A percentile compares a stretch with the other conserved stretches of the same genome.
These are phyloP conservation scores for Vaccinium vitisidaea DNA, from an alignment of 148 eudicot genomes.

Conservation along the genomic window DNA sequence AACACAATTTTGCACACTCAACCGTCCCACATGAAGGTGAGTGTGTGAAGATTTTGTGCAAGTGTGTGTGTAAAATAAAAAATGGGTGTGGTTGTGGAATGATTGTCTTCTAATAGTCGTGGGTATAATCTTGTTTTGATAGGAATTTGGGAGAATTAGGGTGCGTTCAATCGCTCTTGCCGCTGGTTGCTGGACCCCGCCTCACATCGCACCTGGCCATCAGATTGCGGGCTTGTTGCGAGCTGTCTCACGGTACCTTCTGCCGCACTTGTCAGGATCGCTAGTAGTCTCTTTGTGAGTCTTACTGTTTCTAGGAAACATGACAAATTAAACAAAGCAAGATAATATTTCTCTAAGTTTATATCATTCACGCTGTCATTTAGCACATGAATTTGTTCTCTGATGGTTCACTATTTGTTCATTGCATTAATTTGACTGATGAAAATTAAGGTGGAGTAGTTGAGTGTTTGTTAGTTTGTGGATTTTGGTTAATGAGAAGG, in stretches of 20 bases:
- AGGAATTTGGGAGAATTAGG: slow-evolving; percentile 80
- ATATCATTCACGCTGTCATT: neutral
- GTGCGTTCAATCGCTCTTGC: slow-evolving; percentile 65
- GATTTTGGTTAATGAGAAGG: slow-evolving; percentile 38
- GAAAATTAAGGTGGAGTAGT: slow-evolving; percentile 9
- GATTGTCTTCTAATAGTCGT: neutral
- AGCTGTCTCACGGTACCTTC: slow-evolving; percentile 94
- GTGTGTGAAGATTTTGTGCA: no score
- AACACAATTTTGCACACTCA: no score
- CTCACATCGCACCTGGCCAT: slow-evolving; percentile 52
- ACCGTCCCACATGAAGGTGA: no score
- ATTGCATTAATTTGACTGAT: slow-evolving; percentile 18
- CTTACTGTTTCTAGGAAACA: slow-evolving; percentile 43
- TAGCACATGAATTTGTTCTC: neutral
- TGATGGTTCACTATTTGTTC: neutral
- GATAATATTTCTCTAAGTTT: neutral
- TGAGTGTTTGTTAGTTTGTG: slow-evolving; percentile 19
- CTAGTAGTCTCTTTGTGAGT: slow-evolving; percentile 85
- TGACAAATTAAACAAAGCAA: slow-evolving; percentile 15
- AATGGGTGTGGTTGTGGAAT: neutral
- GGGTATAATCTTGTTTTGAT: slow-evolving; percentile 8
- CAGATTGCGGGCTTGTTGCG: slow-evolving; percentile 64
- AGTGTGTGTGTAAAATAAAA: no score
- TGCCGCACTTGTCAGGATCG: slow-evolving; percentile 95
- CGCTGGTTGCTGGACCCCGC: slow-evolving; percentile 45